Conservation (phyloP, 805 yeast species). For the Sugiyamaella lignohabitans region DNA sequence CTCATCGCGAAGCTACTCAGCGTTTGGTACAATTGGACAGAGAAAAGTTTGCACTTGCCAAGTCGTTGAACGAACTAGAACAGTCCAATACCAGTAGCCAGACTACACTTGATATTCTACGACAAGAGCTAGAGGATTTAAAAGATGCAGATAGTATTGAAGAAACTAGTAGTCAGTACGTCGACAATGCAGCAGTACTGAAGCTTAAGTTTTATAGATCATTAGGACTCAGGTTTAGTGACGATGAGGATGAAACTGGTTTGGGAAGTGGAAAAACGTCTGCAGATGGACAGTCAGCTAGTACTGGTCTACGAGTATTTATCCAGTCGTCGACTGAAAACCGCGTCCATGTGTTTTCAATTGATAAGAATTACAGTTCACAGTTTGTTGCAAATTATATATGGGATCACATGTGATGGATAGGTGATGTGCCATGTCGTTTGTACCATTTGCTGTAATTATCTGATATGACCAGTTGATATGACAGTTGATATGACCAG, state of each 20-base stretch:
- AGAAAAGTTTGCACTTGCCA: constrained; percentile 26
- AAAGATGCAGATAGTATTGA: constrained; percentile 14
- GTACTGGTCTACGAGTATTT: constrained; percentile 15
- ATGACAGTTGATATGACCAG: no score
- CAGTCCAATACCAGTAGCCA: constrained; percentile 17
- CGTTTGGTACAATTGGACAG: constrained; percentile 21
- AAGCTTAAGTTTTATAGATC: constrained; percentile 22
- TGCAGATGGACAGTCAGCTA: no score
- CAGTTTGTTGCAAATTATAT: constrained; percentile 67
- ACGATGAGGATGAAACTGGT: constrained; percentile 11
- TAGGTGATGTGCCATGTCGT: no score
- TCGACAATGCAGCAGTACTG: constrained; percentile 19
- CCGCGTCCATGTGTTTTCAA: constrained; percentile 20
- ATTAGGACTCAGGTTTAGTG: constrained; percentile 23
- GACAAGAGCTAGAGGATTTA: constrained; percentile 18
- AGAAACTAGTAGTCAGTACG: constrained; percentile 10
- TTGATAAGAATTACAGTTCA: constrained; percentile 48
- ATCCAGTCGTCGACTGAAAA: constrained; percentile 17
- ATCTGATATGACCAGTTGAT: no score
- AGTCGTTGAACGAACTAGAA: constrained; percentile 26
- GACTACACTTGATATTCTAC: constrained; percentile 17
- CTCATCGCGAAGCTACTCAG: constrained; percentile 13
- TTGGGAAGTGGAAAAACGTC: neutral
- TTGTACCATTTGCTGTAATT: no score
- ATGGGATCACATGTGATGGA: constrained; percentile 50